A percentile compares a stretch with the other conserved stretches of the same genome.
phyloP scores from a whole-genome alignment of 352 stramenopile species.

The Phytophthora parvispora region DNA sequence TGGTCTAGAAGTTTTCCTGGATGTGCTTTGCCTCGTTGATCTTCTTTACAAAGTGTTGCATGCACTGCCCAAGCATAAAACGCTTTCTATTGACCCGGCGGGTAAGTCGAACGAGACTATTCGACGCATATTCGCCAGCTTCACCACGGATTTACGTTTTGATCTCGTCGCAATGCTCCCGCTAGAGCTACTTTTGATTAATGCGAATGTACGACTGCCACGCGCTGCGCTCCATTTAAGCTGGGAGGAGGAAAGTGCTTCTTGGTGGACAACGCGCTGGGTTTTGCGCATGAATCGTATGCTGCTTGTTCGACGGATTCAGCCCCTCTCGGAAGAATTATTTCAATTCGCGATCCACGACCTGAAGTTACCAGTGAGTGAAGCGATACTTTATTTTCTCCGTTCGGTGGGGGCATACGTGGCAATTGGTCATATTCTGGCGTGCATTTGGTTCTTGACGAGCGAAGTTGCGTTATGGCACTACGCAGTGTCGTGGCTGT shows the following conservation, averaged over 20 bases:
- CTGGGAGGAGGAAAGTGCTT: not conserved
- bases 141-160: slow-evolving; percentile 36
- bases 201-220: not conserved
- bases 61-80: not conserved
- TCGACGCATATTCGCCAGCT: not conserved
- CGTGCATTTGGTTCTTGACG: slow-evolving; percentile 60
- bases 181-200: slow-evolving; percentile 45
- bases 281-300: slow-evolving; percentile 65
- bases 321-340: slow-evolving; percentile 48
- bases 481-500: slow-evolving; percentile 69
- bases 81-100: not conserved
- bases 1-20: slow-evolving; percentile 51
- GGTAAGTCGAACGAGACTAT: not conserved
- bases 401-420: slow-evolving; percentile 56
- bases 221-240: not conserved
- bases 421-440: slow-evolving; percentile 63
- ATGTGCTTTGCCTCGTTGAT: slow-evolving; percentile 50
- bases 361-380: slow-evolving; percentile 47
- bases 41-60: slow-evolving; percentile 29
- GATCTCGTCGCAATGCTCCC: slow-evolving; percentile 53
- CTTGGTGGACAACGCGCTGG: slow-evolving; percentile 45
- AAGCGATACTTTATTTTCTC: slow-evolving; percentile 53
- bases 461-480: slow-evolving; percentile 45
- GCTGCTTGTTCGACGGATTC: slow-evolving; percentile 44
- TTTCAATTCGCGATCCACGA: slow-evolving; percentile 72